A percentile compares a stretch with the other conserved stretches of the same genome.
phyloP scores from a whole-genome alignment of 306 rosid genomes.

The Inga laurina region DNA sequence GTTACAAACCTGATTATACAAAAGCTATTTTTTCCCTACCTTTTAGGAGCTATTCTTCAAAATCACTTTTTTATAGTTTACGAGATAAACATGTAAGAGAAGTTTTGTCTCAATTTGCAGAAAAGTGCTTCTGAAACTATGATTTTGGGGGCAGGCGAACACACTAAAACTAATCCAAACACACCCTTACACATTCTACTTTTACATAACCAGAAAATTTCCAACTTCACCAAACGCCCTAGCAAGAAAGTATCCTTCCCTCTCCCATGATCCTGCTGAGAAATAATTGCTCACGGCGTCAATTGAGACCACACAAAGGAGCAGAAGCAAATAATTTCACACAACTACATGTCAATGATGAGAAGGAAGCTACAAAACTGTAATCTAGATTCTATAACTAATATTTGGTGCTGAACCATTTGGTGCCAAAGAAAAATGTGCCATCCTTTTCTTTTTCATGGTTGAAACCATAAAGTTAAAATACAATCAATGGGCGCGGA shows the following conservation, averaged over 20 bases:
- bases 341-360: not conserved
- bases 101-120: no score
- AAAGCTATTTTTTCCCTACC: no score
- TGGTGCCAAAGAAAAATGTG: constrained; percentile 9
- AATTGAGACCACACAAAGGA: no score
- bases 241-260: not conserved
- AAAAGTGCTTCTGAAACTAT: no score
- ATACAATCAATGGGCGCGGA: constrained; percentile 51
- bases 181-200: no score
- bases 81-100: no score
- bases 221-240: not conserved
- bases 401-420: not conserved
- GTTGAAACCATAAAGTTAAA: constrained; percentile 47
- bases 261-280: not conserved
- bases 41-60: no score
- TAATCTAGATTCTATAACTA: not conserved
- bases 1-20: no score
- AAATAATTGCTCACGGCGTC: not conserved
- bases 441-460: constrained; percentile 28
- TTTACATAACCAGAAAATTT: not conserved
- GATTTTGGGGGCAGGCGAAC: no score
- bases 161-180: no score
- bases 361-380: not conserved
- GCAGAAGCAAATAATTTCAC: not conserved
- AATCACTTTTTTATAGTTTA: no score